These are phyloP conservation scores for Triticum dicoccoides DNA, from an alignment of 176 grass and related monocot species.

Conservation along the genomic window DNA sequence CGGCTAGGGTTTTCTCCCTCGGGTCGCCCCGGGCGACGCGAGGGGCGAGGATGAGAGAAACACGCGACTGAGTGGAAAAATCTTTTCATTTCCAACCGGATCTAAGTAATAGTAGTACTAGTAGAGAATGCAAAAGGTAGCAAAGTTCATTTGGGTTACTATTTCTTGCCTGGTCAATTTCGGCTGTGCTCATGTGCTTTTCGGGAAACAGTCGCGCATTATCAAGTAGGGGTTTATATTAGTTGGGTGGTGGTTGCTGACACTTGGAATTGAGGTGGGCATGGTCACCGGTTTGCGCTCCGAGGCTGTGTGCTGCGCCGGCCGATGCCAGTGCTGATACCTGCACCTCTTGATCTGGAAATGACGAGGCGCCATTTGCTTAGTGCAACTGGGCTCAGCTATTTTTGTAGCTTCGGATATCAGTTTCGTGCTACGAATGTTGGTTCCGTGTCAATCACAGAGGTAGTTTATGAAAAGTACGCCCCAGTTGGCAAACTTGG, in stretches of 20 bases:
- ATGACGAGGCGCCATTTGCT: constrained; percentile 5
- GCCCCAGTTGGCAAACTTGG: no score
- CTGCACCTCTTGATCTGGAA: neutral
- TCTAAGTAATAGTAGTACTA: neutral
- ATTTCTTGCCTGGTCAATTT: neutral
- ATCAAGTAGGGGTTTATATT: neutral
- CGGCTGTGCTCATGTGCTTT: neutral
- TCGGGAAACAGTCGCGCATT: neutral
- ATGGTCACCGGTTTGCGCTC: neutral
- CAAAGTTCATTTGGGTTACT: neutral
- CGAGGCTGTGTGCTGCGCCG: neutral
- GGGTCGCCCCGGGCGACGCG: no score
- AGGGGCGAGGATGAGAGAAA: no score
- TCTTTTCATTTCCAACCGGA: neutral
- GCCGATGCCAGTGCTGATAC: neutral
- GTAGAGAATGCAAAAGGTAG: neutral
- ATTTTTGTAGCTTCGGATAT: no score
- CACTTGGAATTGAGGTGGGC: constrained; percentile 10
- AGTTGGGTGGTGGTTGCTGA: neutral
- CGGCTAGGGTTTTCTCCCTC: no score
- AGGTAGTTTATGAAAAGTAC: no score
- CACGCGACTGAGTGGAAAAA: no score
- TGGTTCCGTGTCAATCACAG: no score
- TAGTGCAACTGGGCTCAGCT: neutral
- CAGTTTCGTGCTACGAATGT: no score